Base-by-base conservation (phyloP, 371 early-diverging fungal genomes). In the Circinella minor region DNA sequence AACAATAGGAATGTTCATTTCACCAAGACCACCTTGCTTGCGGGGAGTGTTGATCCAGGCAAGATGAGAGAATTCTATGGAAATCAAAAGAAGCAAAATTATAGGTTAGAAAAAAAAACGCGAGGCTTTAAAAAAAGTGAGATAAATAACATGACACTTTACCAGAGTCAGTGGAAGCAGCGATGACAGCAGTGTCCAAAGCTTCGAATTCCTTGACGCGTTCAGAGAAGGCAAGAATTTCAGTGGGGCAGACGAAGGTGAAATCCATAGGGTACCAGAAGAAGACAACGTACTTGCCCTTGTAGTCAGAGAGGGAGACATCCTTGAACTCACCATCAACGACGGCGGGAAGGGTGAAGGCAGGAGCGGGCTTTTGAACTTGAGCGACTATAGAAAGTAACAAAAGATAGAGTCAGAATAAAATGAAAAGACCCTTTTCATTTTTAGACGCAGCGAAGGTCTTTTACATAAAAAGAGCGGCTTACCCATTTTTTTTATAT, bases 181-280 rank as follows among this genome's bases (percentile, higher is more conserved):
- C 84, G 66, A 83, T 78, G 63, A 85, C 85, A 65, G 72, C 87
- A 47, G 89, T 77, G 76, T 86, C 82, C 65, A 89, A 77, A 72
- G 85, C 82, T 51, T 82, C 69, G 89, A 99, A 99, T 70, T 98
- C 91, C 60, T 89, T 88, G 69, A 89, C 80, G 71, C 88, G 86
- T 77, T 98, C 95, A 76, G 89, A 89, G 90, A 96, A 96, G 51
- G 94, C 95, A 62, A 92, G 83, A 79, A 95, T 85, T 85, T 97
- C 97, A 71, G 96, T 96, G 66, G 97, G 97, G 85, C 96, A 96
- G 65, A 94, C 95, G 74, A 94, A 93, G 71, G 91, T 90, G 70
- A 82, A 82, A 71, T 85, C 82, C 70, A 80, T 80, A 71, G 85
- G 85, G 68, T 85, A 85, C 72, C 80, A 84, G 74, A 84, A 76